Base-by-base conservation (phyloP, 768 basidiomycete species). In the Amylocystis lapponica region DNA sequence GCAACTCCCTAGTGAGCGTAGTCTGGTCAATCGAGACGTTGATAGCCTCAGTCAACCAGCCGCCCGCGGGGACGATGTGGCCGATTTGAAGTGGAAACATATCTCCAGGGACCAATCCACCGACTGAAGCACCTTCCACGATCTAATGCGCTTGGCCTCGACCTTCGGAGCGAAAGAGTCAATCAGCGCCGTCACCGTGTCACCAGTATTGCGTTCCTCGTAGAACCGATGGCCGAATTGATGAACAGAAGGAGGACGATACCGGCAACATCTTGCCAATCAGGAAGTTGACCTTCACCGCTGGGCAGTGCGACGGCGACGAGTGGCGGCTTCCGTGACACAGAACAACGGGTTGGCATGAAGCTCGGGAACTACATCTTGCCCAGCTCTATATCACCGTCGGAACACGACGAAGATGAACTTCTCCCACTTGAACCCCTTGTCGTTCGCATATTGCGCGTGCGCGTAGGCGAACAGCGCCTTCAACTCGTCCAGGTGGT, bases 291-390 rank as follows among this genome's bases (percentile, higher is more conserved):
- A 43, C 73, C 69, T 56, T 82, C 81, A 66, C 95, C 95, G 66
- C 97, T 98, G 44, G 95, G 96, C 20, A 98, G 80, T 32, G 79
- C 92, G 63, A 98, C 97, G 36, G 95, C 94, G 52, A 93, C 91
- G 25, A 92, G 74, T 6, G 29, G 93, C 93, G 49, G 85, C 92
- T 67, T 98, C 95, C 95, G 97, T 98, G 66, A 98, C 95, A 95
- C 95, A 98, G 25, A 95, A 98, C 12, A 98, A 74, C 33, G 95
- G 95, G 70, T 98, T 98, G 95, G 97, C 95, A 97, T 98, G 78
- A 98, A 98, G 63, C 83, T 83, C 55, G 91, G 69, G 67, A 93
- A 92, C 86, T 89, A 22, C 6, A 4, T n/a, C n/a, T n/a, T n/a
- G n/a, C n/a, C n/a, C n/a, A n/a, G n/a, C n/a, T n/a, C n/a, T n/a